Base-by-base conservation (phyloP, 2,329 filamentous ascomycete species). In the Nothophoma quercina region DNA sequence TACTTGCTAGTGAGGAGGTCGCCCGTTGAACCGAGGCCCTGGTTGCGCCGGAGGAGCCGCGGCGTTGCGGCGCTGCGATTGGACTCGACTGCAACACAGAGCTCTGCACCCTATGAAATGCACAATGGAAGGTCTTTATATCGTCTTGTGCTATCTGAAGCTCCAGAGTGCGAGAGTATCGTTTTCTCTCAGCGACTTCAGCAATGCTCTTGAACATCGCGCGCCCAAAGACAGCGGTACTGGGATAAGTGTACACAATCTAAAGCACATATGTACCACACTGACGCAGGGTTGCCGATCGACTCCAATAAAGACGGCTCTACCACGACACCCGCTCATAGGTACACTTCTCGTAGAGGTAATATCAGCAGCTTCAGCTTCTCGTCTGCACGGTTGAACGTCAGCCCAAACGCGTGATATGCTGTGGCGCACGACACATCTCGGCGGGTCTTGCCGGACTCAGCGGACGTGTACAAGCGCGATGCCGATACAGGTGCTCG, bases 11-110 rank as follows among this genome's bases (percentile, higher is more conserved):
- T 36, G 33, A 44, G 22, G 32, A 42, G 33, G 22, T 16, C 16
- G 35, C 33, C 56, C 53, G 45, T 18, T 30, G 36, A 51, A 43
- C 41, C 36, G 41, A 46, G 32, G 47, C 36, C 42, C 30, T 41
- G 32, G 34, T 41, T 22, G 21, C 21, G 38, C 36, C 64, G 64
- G 64, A 52, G 51, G 60, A 65, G 62, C 55, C 59, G 64, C 62
- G 64, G 64, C 57, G 59, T 62, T 65, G 51, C 58, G 50, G 39
- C 39, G 34, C 35, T 52, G 56, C 57, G 54, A 67, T 67, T 67
- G 62, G 64, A 41, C 42, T 53, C 25, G n/a, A 41, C 8, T 32
- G 50, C 29, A 30, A 55, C 29, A 49, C 45, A 49, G 40, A 34
- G 50, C 38, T 48, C 32, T 48, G 38, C 43, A 39, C 38, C 33